phyloP scores from a whole-genome alignment of 192 early-diverging fungal genomes.

The Linderina pennispora region DNA sequence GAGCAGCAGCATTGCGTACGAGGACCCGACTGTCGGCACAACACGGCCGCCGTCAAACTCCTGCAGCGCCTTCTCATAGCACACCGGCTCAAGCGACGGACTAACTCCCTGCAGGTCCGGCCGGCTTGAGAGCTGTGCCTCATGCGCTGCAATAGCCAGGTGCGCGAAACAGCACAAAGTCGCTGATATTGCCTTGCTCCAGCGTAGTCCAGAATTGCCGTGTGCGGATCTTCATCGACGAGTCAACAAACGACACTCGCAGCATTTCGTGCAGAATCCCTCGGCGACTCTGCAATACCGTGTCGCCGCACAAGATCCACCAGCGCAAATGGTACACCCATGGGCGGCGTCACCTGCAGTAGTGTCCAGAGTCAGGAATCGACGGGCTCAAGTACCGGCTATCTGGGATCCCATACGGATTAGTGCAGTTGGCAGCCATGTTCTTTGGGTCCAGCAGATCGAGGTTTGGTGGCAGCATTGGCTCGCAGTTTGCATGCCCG shows the following conservation, averaged over 20 bases:
- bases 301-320: slow-evolving; percentile 7
- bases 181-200: slow-evolving; percentile 13
- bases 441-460: slow-evolving; percentile 23
- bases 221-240: slow-evolving; percentile 13
- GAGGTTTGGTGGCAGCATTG: slow-evolving; percentile 19
- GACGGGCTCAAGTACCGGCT: neutral
- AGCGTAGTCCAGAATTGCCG: slow-evolving; percentile 38
- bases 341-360: too few species aligned
- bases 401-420: neutral
- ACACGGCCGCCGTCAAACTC: slow-evolving; percentile 21
- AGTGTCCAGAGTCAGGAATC: too few species aligned
- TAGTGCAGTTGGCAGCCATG: neutral
- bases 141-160: slow-evolving; percentile 16
- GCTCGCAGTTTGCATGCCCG: neutral
- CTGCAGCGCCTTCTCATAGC: slow-evolving; percentile 23
- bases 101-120: neutral
- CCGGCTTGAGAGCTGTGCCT: slow-evolving; percentile 8
- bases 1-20: slow-evolving; percentile 23
- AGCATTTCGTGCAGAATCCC: slow-evolving; percentile 16
- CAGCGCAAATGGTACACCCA: neutral
- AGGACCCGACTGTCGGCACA: slow-evolving; percentile 6
- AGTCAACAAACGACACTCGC: slow-evolving; percentile 17
- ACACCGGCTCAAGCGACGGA: slow-evolving; percentile 5
- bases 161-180: slow-evolving; percentile 44
- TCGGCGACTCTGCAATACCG: slow-evolving; percentile 1